A percentile compares a stretch with the other conserved stretches of the same genome.
phyloP scores from a whole-genome alignment of 2,329 filamentous ascomycete species.

The Alternaria ventricosa region DNA sequence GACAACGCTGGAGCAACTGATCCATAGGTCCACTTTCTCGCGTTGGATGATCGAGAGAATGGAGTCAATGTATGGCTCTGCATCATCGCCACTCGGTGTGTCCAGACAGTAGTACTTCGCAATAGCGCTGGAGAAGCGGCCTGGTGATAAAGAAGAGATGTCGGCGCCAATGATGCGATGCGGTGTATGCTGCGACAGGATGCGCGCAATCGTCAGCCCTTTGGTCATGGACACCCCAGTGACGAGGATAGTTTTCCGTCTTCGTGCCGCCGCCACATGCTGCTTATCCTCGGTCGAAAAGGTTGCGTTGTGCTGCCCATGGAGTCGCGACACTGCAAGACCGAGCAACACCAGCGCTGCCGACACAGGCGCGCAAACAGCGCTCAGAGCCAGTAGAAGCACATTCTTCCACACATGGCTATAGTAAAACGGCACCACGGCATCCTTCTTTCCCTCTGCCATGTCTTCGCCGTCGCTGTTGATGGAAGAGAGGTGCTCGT shows the following conservation, averaged over 20 bases:
- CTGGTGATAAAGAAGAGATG: slow-evolving; percentile 50
- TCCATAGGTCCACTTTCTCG: slow-evolving; percentile 73
- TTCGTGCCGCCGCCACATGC: slow-evolving; percentile 27
- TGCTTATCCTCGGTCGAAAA: slow-evolving; percentile 23
- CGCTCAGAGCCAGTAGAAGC: slow-evolving; percentile 53
- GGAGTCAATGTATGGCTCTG: slow-evolving; percentile 61
- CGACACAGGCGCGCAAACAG: slow-evolving; percentile 58
- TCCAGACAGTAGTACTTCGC: slow-evolving; percentile 61
- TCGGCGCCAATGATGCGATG: slow-evolving; percentile 77
- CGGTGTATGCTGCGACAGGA: slow-evolving; percentile 66
- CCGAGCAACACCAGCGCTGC: slow-evolving; percentile 31
- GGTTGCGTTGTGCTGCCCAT: slow-evolving; percentile 17
- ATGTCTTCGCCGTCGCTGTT: slow-evolving; percentile 12
- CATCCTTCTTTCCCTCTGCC: slow-evolving; percentile 13
- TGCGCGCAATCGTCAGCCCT: slow-evolving; percentile 69
- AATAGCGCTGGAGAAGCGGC: slow-evolving; percentile 65
- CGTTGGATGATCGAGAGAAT: slow-evolving; percentile 65
- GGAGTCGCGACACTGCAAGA: slow-evolving; percentile 33
- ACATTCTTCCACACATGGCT: slow-evolving; percentile 58
- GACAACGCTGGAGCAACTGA: slow-evolving; percentile 73
- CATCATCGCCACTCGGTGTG: slow-evolving; percentile 40
- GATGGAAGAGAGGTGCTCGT: slow-evolving; percentile 18
- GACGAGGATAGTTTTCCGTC: slow-evolving; percentile 66
- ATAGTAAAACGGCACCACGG: slow-evolving; percentile 33
- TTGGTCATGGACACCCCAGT: slow-evolving; percentile 77